Conservation (phyloP, 495 filamentous ascomycete species). For the Acidiella bohemica region DNA sequence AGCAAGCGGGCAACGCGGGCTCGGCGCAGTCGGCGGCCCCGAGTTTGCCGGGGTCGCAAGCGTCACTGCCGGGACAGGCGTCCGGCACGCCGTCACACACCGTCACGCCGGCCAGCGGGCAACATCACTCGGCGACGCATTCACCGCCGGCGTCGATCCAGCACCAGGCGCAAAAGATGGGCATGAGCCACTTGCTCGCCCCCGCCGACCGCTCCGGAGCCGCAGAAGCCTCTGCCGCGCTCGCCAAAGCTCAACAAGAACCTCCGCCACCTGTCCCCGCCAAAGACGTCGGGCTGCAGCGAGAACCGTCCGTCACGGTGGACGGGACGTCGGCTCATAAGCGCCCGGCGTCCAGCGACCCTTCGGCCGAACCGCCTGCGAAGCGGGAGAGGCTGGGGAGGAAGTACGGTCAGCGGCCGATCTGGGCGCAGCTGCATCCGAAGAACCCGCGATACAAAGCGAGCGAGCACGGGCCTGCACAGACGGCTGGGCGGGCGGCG, state of each 20-base stretch:
- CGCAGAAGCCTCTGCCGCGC: background rate
- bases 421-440: slow-evolving; percentile 10
- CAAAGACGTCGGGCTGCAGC: background rate
- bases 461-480: too few species aligned
- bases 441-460: slow-evolving; percentile 9
- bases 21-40: too few species aligned
- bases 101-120: background rate
- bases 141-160: slow-evolving; percentile 2
- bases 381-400: slow-evolving; percentile 3
- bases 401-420: slow-evolving; percentile 11
- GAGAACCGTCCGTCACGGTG: background rate
- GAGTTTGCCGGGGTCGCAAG: background rate
- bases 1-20: too few species aligned
- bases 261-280: too few species aligned
- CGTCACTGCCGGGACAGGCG: background rate
- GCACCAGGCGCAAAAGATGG: slow-evolving; percentile 13
- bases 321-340: background rate
- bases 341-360: background rate
- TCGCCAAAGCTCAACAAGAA: background rate
- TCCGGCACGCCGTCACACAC: too few species aligned
- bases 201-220: background rate
- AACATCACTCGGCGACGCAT: too few species aligned
- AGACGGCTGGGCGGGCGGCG: too few species aligned
- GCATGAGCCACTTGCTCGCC: slow-evolving; percentile 15
- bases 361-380: slow-evolving; percentile 4